Evolutionary conservation across 2,329 filamentous ascomycete species (phyloP), one percentile per base, ranked within the genome.

Genomic region (Xylaria sp.): DNA sequence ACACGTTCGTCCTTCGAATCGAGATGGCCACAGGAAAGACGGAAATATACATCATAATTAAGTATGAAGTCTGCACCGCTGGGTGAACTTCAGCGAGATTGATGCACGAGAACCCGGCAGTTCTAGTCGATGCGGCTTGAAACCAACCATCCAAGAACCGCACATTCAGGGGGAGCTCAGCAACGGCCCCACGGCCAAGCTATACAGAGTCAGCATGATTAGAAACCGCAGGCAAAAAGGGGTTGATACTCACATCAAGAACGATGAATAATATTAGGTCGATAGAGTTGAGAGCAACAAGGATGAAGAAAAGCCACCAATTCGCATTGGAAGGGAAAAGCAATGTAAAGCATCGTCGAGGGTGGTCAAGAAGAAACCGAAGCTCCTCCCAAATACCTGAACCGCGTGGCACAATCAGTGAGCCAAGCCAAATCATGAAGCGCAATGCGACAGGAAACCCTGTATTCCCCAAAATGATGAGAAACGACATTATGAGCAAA

Each of bases 31-130:
- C 97, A 5, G 95, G 95, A 75, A 97, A 97, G 69, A 98, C 93
- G 67, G 94, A 97, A 71, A 98, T 97, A 81, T 98, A 98, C 96
- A 98, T 98, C 96, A 98, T 98, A 80, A 98, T 91, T 81, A 98
- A 85, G 82, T 98, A 98, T 28, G 94, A 93, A 15, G 97, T 94
- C 76, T 97, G 94, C 67, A 98, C 93, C 2, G 92, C 96, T 0
- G 96, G 94, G 74, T 98, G 94, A 1, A 99, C 84, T 0, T 87
- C 82, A 1, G 92, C 84, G 48, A 98, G 83, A 78, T 91, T 94
- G 74, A 98, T 88, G 37, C 92, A 92, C 0, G 92, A 87, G 77
- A 98, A 97, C 0, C 96, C 95, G 3, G 96, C 95, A 0, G 96
- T 98, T 78, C 96, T 87, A 0, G 95, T 98, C 5, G 93, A 91